Conservation (phyloP, 1,139 yeast genomes). For the Suhomyces wounanorum region DNA sequence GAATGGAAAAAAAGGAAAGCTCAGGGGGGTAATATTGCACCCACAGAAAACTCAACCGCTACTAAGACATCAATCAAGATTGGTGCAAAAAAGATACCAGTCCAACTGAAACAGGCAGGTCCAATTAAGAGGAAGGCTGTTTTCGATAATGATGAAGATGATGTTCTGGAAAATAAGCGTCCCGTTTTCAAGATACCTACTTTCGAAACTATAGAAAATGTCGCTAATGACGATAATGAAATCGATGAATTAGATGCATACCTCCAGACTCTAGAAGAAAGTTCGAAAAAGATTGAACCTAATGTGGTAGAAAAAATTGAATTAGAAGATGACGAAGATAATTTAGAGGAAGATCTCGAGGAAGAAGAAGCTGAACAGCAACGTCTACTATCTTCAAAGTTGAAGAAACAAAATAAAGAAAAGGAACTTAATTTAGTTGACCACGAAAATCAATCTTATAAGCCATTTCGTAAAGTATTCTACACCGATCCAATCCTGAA, state of each 20-base stretch:
- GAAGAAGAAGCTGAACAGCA: constrained; percentile 28
- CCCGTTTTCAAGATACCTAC: constrained; percentile 32
- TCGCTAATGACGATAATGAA: constrained; percentile 5
- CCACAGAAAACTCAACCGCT: background rate
- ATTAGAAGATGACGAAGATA: constrained; percentile 8
- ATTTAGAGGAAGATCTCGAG: constrained; percentile 18
- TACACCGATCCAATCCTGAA: constrained; percentile 63
- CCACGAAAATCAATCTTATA: constrained; percentile 49
- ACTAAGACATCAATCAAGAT: constrained; percentile 9
- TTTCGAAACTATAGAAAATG: background rate
- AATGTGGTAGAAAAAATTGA: background rate
- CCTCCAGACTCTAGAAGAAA: constrained; percentile 7
- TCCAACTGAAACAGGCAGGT: background rate
- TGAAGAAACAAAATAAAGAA: constrained; percentile 38
- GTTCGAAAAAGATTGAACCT: background rate
- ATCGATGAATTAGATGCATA: constrained; percentile 15
- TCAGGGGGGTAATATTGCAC: constrained; percentile 14
- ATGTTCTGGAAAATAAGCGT: constrained; percentile 8
- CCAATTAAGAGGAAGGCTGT: constrained; percentile 8
- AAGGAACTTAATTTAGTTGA: constrained; percentile 41
- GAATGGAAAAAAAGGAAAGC: constrained; percentile 42
- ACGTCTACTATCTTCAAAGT: constrained; percentile 26
- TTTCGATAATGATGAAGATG: constrained; percentile 26
- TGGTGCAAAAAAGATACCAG: background rate
- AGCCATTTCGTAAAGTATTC: constrained; percentile 61